Conservation (phyloP, 441 rosid species). For the Brassica hybrid region DNA sequence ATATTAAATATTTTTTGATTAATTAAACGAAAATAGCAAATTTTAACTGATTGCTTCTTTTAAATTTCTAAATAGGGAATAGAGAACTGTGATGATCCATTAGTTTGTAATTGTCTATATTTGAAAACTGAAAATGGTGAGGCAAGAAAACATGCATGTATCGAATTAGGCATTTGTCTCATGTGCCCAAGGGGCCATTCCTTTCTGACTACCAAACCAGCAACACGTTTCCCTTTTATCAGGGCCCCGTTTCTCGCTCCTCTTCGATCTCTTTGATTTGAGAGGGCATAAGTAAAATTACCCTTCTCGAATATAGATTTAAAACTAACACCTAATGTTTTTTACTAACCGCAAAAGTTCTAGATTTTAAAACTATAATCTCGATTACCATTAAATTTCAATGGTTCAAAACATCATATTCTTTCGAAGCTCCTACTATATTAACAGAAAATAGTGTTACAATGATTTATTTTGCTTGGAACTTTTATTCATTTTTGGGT, state of each 20-base stretch:
- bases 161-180: conserved; percentile 44
- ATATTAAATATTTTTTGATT: background rate
- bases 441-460: background rate
- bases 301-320: background rate
- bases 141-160: conserved; percentile 46
- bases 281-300: background rate
- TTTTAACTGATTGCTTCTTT: background rate
- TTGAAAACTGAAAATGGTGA: conserved; percentile 26
- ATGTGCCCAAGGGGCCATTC: conserved; percentile 31
- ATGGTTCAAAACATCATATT: background rate
- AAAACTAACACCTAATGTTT: background rate
- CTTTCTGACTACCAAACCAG: conserved; percentile 35
- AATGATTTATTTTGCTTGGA: background rate
- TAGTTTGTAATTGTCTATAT: background rate
- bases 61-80: conserved; percentile 2
- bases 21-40: background rate
- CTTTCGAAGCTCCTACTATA: background rate
- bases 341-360: background rate
- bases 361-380: background rate
- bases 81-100: background rate
- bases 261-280: background rate
- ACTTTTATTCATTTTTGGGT: background rate
- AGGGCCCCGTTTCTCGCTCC: conserved; percentile 24
- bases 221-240: conserved; percentile 34
- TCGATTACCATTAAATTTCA: background rate